phyloP scores from a whole-genome alignment of 2,329 filamentous ascomycete genomes.

The Aspergillus pseudonomiae region DNA sequence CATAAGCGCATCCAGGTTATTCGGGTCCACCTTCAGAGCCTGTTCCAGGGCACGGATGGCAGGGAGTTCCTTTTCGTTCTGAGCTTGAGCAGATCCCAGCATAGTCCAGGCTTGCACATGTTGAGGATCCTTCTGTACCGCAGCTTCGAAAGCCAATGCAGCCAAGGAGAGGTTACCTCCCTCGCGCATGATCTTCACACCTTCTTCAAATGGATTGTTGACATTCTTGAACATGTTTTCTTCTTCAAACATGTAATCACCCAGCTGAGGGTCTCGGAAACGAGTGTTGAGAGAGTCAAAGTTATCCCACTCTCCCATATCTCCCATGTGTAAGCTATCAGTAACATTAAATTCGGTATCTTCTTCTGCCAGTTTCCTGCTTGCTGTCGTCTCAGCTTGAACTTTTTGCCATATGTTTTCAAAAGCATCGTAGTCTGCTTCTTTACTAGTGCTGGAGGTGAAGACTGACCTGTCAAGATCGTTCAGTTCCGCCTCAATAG shows the following conservation, averaged over 20 bases:
- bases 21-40: slow-evolving; percentile 82
- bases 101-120: slow-evolving; percentile 94
- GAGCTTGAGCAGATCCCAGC: slow-evolving; percentile 87
- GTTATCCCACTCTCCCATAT: slow-evolving; percentile 77
- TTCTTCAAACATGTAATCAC: slow-evolving; percentile 92
- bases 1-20: slow-evolving; percentile 89
- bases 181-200: slow-evolving; percentile 87
- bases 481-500: slow-evolving; percentile 84
- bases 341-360: slow-evolving; percentile 59
- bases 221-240: slow-evolving; percentile 86
- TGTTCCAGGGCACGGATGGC: slow-evolving; percentile 93
- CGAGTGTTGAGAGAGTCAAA: slow-evolving; percentile 72
- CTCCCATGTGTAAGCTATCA: slow-evolving; percentile 62
- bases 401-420: slow-evolving; percentile 69
- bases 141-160: slow-evolving; percentile 92
- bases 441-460: slow-evolving; percentile 64
- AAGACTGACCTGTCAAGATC: slow-evolving; percentile 81
- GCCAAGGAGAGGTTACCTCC: slow-evolving; percentile 93
- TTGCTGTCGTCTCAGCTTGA: slow-evolving; percentile 48
- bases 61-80: slow-evolving; percentile 97
- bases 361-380: slow-evolving; percentile 65
- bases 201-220: slow-evolving; percentile 86
- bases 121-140: slow-evolving; percentile 82
- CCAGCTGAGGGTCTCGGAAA: slow-evolving; percentile 75
- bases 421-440: slow-evolving; percentile 74